Base-by-base conservation (phyloP, 2,329 filamentous ascomycete genomes). In the Colletotrichum paranaense region DNA sequence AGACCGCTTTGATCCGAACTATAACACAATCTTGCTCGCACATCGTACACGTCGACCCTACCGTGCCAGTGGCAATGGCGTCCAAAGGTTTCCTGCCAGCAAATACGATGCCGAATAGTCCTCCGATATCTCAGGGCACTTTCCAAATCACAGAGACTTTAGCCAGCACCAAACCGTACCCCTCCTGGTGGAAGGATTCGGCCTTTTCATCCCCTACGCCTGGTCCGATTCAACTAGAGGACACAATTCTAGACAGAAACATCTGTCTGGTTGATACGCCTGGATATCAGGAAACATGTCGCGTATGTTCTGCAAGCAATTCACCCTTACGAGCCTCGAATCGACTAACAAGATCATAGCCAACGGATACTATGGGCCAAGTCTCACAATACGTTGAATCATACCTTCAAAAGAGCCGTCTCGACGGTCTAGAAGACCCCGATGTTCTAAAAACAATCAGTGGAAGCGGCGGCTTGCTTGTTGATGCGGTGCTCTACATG, bases 251-350 rank as follows among this genome's bases (percentile, higher is more conserved):
- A 58, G 96, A 98, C 80, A 90, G 96, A 35, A 99, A 99, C 79
- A 84, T 99, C 5, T 98, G 95, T 81, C 98, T 99, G 80, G 92
- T 98, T 71, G 96, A 98, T 83, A 96, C 94, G 2, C 91, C 93
- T 12, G 92, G 92, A 14, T 91, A 90, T 81, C 84, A 86, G 53
- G 84, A 80, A 75, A 87, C 86, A 58, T 86, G 84, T 58, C 89
- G 88, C 49, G 88, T 91, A 82, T 74, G 88, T 81, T 59, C 30
- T 55, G 12, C 28, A 30, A 56, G 12, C 26, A 35, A 55, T 55
- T 55, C 14, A 79, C n/a, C n/a, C 14, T 8, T 14, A 4, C n/a
- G 46, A n/a, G 24, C 22, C n/a, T 12, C 26, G 11, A 32, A 35
- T 56, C 57, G 26, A 69, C 68, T 69, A 26, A 75, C 58, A 62